Evolutionary conservation across 768 basidiomycete species (phyloP), one percentile per base, ranked within the genome.

Genomic region (Erythrobasidium yunnanense): DNA sequence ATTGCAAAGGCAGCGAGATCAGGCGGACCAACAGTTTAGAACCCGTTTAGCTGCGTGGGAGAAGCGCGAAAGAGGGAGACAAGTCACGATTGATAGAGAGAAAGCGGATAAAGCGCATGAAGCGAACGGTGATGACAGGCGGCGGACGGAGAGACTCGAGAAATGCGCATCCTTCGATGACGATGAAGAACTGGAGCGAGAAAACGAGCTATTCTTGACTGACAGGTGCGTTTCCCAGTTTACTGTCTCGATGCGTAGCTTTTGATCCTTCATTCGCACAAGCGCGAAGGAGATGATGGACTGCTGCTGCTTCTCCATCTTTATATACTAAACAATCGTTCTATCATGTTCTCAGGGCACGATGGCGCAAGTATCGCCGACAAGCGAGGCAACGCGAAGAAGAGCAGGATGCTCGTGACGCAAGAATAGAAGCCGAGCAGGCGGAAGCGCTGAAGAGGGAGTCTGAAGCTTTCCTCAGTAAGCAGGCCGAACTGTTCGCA

Each of bases 41-140:
- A 90, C 90, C 90, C 85, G 90, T 50, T 92, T 97, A 75, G 84
- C 91, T 6, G 83, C 88, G n/a, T 91, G 92, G 51, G 93, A 97
- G 71, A 84, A 85, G 8, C 81, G 90, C 65, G 95, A 99, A 75
- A 82, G 90, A 29, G 80, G 83, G 5, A 84, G 91, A 55, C 86
- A 93, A 66, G 81, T 75, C 11, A 72, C 62, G 13, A 49, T 76
- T 38, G 77, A 76, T 46, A 70, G 76, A 15, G 78, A 79, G 54
- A 50, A 72, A 63, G 71, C 65, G 18, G 45, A 60, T 15, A 75
- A 90, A 65, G 81, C 83, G 4, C 81, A 82, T 2, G 81, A 84
- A 35, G 82, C 81, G 52, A 87, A 90, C 66, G 84, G 84, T 11
- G 87, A 91, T 74, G 86, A 87, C 27, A 83, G 85, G 6, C 88